Evolutionary conservation across 805 yeast species (phyloP).

Genomic region (Candida namnaoensis): DNA sequence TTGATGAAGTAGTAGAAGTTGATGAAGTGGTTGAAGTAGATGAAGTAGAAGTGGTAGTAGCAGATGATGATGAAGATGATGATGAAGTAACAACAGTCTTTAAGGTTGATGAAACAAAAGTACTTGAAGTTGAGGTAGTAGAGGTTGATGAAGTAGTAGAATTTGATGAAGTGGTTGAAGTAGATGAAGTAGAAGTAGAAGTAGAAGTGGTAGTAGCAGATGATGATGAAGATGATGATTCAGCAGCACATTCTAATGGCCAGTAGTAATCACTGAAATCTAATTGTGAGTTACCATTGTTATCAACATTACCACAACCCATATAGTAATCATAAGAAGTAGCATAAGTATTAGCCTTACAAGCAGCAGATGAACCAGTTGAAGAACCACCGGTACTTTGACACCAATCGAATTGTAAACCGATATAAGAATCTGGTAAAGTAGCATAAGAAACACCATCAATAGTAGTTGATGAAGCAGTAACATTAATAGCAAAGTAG

Average conservation of each 20-base stretch:
- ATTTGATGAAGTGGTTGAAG: background rate
- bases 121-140: too few species aligned
- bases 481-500: background rate
- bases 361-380: slow-evolving; percentile 12
- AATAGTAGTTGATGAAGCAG: background rate
- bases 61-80: background rate
- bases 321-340: slow-evolving; percentile 14
- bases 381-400: background rate
- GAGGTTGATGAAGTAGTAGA: background rate
- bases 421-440: slow-evolving; percentile 5
- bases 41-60: background rate
- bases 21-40: background rate
- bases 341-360: slow-evolving; percentile 11
- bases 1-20: background rate
- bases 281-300: background rate
- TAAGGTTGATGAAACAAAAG: too few species aligned
- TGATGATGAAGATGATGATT: background rate
- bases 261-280: slow-evolving; percentile 7
- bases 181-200: background rate
- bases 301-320: slow-evolving; percentile 6
- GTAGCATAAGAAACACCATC: slow-evolving; percentile 5
- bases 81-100: too few species aligned
- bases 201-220: background rate
- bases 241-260: slow-evolving; percentile 13
- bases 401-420: slow-evolving; percentile 17